phyloP scores from a whole-genome alignment of 2,329 filamentous ascomycete genomes.

The Bisporella sp. region DNA sequence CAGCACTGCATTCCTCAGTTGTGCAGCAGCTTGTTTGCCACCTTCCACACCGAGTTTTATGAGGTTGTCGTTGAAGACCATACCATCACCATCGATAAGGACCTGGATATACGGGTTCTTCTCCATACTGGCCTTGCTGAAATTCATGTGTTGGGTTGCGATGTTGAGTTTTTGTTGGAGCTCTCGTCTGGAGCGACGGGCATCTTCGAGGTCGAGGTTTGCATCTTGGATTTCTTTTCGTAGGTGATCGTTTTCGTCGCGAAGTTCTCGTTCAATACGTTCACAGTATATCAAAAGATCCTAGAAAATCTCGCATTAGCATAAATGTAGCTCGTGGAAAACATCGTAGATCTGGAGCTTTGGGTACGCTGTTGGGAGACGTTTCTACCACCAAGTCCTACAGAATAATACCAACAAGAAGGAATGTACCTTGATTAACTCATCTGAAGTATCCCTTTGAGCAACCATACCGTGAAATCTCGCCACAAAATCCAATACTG shows the following conservation, averaged over 20 bases:
- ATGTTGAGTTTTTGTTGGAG: slow-evolving; percentile 41
- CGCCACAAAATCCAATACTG: slow-evolving; percentile 38
- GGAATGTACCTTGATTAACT: slow-evolving; percentile 40
- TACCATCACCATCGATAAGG: slow-evolving; percentile 56
- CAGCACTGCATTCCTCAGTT: slow-evolving; percentile 41
- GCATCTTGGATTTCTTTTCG: slow-evolving; percentile 35
- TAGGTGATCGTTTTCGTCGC: slow-evolving; percentile 38
- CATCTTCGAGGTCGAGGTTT: slow-evolving; percentile 43
- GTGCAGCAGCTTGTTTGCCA: slow-evolving; percentile 32
- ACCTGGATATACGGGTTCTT: slow-evolving; percentile 53
- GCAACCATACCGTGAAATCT: slow-evolving; percentile 38
- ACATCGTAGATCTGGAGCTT: background rate
- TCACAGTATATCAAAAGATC: slow-evolving; percentile 42
- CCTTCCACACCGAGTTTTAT: slow-evolving; percentile 43
- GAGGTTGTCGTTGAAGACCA: slow-evolving; percentile 51
- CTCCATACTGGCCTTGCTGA: slow-evolving; percentile 24
- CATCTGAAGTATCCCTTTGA: slow-evolving; percentile 35
- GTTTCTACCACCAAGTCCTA: background rate
- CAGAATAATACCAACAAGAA: background rate
- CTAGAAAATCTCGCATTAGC: slow-evolving; percentile 24
- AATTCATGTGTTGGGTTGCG: slow-evolving; percentile 31
- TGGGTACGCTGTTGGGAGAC: slow-evolving; percentile 1
- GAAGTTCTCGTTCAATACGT: slow-evolving; percentile 35
- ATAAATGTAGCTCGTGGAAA: background rate
- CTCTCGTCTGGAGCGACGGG: slow-evolving; percentile 41